Base-by-base conservation (phyloP, 768 basidiomycete genomes). In the Suillus brevipes region DNA sequence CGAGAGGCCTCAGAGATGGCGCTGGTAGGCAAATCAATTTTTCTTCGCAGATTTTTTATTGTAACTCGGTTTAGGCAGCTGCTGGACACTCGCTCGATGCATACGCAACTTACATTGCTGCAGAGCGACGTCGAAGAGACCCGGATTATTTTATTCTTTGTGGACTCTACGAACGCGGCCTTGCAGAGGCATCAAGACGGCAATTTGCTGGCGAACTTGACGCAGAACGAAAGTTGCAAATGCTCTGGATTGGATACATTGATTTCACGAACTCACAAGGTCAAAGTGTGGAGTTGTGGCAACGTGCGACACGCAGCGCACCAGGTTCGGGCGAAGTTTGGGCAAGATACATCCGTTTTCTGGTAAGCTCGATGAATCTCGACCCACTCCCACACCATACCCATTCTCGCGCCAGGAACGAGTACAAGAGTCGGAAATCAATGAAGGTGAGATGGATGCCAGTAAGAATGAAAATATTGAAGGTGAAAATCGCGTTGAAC, bases 311-410 rank as follows among this genome's bases (percentile, higher is more conserved):
- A 12, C 83, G 90, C 64, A 93, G 92, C 71, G 86, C 88, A 0
- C 92, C 93, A 47, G 84, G 81, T 20, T 91, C 84, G 40, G 93
- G 93, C 23, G 89, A 91, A 70, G 78, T 92, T 18, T 92, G 90
- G 89, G 88, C 91, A 6, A 82, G 87, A 49, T 92, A 91, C 73
- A 86, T 95, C 14, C 87, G 90, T 45, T 84, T 85, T 67, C 70
- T 91, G 76, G 93, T 91, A 62, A 67, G 84, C 71, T 42, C 40
- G 3, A 20, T 13, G 18, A 59, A 42, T 6, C 34, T n/a, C 10
- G 52, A 23, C 18, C 42, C 49, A 18, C 20, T 31, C 6, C 16
- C 18, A 45, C 38, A 5, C 1, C 45, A 62, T n/a, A 23, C 8
- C 31, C 5, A 64, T 61, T 6, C 72, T 59, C 6, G n/a, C 36